phyloP scores from a whole-genome alignment of 345 rosid genomes.

The Brassica juncea region DNA sequence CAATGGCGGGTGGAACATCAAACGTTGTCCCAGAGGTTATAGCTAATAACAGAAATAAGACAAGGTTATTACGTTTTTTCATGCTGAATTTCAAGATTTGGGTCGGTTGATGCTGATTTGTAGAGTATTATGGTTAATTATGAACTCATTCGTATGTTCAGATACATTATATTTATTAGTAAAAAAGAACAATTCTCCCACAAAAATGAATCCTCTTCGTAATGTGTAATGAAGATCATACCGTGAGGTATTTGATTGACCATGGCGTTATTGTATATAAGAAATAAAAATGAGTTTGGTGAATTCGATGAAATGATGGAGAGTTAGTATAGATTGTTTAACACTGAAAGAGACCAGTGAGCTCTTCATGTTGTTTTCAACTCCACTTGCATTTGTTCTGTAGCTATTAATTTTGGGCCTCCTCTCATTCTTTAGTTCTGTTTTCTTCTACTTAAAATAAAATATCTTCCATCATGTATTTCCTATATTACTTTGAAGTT shows the following conservation, averaged over 20 bases:
- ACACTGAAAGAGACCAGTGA: slow-evolving; percentile 38
- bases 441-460: slow-evolving; percentile 35
- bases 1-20: neutral
- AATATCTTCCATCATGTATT: slow-evolving; percentile 27
- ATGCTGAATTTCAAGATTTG: neutral
- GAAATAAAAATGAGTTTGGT: slow-evolving; percentile 26
- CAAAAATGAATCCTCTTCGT: neutral
- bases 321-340: slow-evolving; percentile 27
- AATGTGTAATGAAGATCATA: slow-evolving; percentile 12
- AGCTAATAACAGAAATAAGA: neutral
- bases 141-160: neutral
- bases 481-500: slow-evolving; percentile 34
- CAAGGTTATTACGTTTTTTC: neutral
- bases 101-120: neutral
- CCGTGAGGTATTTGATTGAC: neutral
- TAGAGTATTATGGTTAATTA: neutral
- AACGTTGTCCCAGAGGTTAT: neutral
- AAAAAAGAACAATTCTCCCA: neutral
- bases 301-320: slow-evolving; percentile 29
- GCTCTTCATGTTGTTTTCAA: slow-evolving; percentile 41
- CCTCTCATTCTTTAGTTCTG: slow-evolving; percentile 37
- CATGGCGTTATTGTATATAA: slow-evolving; percentile 8
- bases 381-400: slow-evolving; percentile 43
- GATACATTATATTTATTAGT: neutral
- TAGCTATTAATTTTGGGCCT: slow-evolving; percentile 36